Conservation (phyloP, 2,329 filamentous ascomycete species). For the Colletotrichum australisinense region DNA sequence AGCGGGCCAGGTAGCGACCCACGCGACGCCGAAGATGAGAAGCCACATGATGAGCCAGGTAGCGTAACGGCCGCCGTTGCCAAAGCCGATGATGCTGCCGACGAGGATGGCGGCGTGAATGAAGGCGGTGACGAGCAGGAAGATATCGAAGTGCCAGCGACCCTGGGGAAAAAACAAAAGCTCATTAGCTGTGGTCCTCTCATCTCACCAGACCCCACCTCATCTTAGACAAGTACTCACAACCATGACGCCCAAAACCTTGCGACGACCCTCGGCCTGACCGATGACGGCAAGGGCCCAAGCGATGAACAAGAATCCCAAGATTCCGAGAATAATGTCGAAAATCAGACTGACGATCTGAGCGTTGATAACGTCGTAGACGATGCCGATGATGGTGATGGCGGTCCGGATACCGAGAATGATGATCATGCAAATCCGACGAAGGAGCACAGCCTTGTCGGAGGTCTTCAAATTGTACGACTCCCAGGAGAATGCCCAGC, state of each 20-base stretch:
- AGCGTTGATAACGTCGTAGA: background rate
- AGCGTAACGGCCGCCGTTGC: background rate
- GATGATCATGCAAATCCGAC: slow-evolving; percentile 31
- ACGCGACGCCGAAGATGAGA: slow-evolving; percentile 29
- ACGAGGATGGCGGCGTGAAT: slow-evolving; percentile 18
- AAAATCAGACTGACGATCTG: slow-evolving; percentile 10
- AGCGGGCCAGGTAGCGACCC: slow-evolving; percentile 26
- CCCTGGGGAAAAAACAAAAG: background rate
- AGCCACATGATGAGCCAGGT: slow-evolving; percentile 32
- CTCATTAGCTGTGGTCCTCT: background rate
- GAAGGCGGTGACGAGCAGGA: slow-evolving; percentile 13
- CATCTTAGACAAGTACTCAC: slow-evolving; percentile 4
- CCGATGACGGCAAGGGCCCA: slow-evolving; percentile 30
- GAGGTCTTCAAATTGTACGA: slow-evolving; percentile 25
- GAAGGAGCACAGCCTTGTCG: slow-evolving; percentile 19
- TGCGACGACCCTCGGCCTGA: slow-evolving; percentile 26
- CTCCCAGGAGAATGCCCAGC: slow-evolving; percentile 30
- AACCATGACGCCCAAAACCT: slow-evolving; percentile 23
- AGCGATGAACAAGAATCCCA: slow-evolving; percentile 26
- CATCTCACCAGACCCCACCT: background rate
- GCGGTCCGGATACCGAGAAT: slow-evolving; percentile 23
- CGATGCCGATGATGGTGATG: slow-evolving; percentile 17
- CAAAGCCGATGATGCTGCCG: slow-evolving; percentile 17
- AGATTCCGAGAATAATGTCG: slow-evolving; percentile 15
- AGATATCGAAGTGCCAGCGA: slow-evolving; percentile 26